These are phyloP conservation scores for Byssochlamys sp. DNA, from an alignment of 2,329 filamentous ascomycete genomes.

Conservation along the genomic window DNA sequence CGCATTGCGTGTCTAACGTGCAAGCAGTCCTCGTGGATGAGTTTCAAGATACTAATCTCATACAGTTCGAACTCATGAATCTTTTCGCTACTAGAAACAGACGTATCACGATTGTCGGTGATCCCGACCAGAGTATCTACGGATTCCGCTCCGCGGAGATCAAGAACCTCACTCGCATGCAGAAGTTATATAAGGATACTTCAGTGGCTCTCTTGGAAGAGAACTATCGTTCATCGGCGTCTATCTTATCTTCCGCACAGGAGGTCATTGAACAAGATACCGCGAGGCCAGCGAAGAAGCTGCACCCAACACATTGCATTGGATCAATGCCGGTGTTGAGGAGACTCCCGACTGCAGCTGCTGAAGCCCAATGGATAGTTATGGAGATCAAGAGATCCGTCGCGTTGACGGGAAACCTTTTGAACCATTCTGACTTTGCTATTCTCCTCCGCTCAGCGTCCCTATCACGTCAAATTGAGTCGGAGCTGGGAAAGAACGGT, in stretches of 20 bases:
- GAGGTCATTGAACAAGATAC: constrained; percentile 85
- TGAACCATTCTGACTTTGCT: constrained; percentile 69
- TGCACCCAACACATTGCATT: constrained; percentile 69
- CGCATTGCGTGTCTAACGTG: constrained; percentile 77
- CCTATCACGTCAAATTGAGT: constrained; percentile 77
- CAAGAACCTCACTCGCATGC: constrained; percentile 71
- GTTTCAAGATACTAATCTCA: constrained; percentile 91
- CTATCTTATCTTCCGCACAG: constrained; percentile 69
- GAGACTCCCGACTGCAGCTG: constrained; percentile 56
- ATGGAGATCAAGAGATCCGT: constrained; percentile 65
- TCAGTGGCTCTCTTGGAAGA: constrained; percentile 78
- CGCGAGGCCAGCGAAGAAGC: constrained; percentile 65
- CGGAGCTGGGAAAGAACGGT: constrained; percentile 66
- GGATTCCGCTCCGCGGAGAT: constrained; percentile 90
- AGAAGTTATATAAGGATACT: constrained; percentile 65
- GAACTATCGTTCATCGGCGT: constrained; percentile 85
- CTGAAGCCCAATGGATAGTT: constrained; percentile 82
- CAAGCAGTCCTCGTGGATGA: constrained; percentile 90
- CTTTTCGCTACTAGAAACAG: constrained; percentile 64
- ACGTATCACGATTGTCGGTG: constrained; percentile 87
- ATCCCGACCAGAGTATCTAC: constrained; percentile 97
- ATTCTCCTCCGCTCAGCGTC: constrained; percentile 77
- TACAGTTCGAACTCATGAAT: constrained; percentile 90
- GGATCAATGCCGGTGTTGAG: constrained; percentile 75
- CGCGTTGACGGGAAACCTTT: constrained; percentile 61